A percentile compares a stretch with the other conserved stretches of the same genome.
Conservation (phyloP, 176 grass and related monocot genomes). For the Oryza meyeriana region DNA sequence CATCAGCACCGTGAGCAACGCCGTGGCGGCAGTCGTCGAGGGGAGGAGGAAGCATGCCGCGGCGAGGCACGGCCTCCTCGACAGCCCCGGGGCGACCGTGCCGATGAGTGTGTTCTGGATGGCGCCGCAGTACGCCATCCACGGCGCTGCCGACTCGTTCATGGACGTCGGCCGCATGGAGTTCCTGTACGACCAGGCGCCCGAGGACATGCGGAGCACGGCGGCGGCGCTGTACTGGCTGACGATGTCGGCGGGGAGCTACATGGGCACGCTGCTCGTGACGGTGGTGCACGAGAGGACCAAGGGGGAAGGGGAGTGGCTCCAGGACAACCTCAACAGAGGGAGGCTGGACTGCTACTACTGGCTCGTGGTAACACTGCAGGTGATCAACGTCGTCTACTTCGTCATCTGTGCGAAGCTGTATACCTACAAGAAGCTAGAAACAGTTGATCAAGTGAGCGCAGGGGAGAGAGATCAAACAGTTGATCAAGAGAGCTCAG, state of each 20-base stretch:
- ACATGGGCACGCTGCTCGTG: slow-evolving; percentile 70
- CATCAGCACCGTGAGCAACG: slow-evolving; percentile 48
- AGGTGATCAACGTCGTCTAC: slow-evolving; percentile 66
- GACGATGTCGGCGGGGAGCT: slow-evolving; percentile 61
- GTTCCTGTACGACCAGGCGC: slow-evolving; percentile 84
- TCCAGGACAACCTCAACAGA: slow-evolving; percentile 89
- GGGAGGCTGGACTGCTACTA: slow-evolving; percentile 81
- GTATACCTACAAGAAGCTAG: slow-evolving; percentile 60
- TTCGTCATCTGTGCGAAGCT: slow-evolving; percentile 53
- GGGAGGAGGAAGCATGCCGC: slow-evolving; percentile 45
- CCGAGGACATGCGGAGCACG: slow-evolving; percentile 83
- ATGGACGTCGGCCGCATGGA: slow-evolving; percentile 86
- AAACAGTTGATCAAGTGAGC: background rate
- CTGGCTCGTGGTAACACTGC: slow-evolving; percentile 63
- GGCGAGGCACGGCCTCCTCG: slow-evolving; percentile 38
- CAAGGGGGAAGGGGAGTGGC: slow-evolving; percentile 59
- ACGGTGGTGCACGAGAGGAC: slow-evolving; percentile 61
- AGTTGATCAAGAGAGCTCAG: background rate
- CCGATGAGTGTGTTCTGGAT: slow-evolving; percentile 84
- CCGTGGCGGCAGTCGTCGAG: slow-evolving; percentile 64
- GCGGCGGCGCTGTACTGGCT: slow-evolving; percentile 85
- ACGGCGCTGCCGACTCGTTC: slow-evolving; percentile 75
- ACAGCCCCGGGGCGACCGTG: slow-evolving; percentile 24
- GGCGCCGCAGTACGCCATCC: slow-evolving; percentile 73
- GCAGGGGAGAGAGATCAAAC: background rate